A percentile compares a stretch with the other conserved stretches of the same genome.
Conservation (phyloP, 2,329 filamentous ascomycete genomes). For the Fonsecaea monophora region DNA sequence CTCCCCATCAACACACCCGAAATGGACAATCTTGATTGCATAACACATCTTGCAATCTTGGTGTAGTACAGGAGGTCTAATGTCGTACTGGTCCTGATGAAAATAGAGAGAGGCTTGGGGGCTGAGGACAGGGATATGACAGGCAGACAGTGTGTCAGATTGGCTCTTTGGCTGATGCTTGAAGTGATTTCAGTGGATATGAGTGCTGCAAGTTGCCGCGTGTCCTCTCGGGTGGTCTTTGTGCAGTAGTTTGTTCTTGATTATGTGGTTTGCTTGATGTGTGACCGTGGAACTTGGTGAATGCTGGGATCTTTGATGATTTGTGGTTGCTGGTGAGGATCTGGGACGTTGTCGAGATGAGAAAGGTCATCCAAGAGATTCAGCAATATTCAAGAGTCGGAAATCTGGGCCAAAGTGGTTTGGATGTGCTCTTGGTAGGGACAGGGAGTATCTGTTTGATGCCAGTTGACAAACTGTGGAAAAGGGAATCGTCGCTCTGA, state of each 20-base stretch:
- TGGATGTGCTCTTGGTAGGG: conserved; percentile 1
- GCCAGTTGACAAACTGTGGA: not conserved
- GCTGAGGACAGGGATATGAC: not conserved
- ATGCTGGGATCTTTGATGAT: not conserved
- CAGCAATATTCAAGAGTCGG: conserved; percentile 5
- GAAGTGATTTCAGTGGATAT: conserved; percentile 5
- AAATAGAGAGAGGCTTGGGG: not conserved
- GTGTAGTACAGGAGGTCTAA: not conserved
- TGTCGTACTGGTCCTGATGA: not conserved
- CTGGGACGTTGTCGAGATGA: not conserved
- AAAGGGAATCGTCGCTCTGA: not conserved
- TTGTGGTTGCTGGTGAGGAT: not conserved
- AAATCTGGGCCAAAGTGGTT: not conserved
- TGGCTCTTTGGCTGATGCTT: not conserved
- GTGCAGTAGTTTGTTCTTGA: not conserved
- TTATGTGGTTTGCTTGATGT: conserved; percentile 3
- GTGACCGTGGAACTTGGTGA: conserved; percentile 9
- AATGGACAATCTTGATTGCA: conserved; percentile 31
- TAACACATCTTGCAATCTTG: conserved; percentile 25
- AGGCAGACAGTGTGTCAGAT: conserved; percentile 6
- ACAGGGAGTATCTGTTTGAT: not conserved
- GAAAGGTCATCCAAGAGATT: not conserved
- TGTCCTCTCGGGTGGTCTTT: conserved; percentile 3
- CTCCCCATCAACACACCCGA: conserved; percentile 27
- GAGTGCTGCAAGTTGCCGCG: conserved; percentile 17